Conservation (phyloP, 2,329 filamentous ascomycete species). For the Sarocladium oryzae region DNA sequence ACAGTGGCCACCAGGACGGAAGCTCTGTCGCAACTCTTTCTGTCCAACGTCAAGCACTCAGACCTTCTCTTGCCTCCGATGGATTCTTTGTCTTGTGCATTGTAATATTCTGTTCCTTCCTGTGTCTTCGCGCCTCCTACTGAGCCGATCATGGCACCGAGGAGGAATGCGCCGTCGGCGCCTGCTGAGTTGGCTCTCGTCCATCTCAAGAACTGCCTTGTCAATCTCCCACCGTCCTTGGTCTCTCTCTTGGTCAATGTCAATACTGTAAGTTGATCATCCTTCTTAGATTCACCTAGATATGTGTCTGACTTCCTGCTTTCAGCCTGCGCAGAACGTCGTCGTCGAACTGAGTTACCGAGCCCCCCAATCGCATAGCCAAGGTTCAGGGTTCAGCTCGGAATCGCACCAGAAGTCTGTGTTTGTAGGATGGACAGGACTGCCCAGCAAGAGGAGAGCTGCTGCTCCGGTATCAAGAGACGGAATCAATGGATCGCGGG, state of each 20-base stretch:
- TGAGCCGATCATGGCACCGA: constrained; percentile 33
- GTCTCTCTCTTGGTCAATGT: constrained; percentile 81
- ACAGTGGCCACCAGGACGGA: not conserved
- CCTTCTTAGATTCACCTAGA: not conserved
- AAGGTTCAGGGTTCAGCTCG: constrained; percentile 30
- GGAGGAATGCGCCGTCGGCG: constrained; percentile 54
- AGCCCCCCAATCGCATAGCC: constrained; percentile 39
- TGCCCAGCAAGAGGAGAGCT: constrained; percentile 84
- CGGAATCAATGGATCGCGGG: constrained; percentile 56
- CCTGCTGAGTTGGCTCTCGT: constrained; percentile 79
- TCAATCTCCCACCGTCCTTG: constrained; percentile 82
- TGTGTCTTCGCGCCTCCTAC: not conserved
- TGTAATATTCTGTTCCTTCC: not conserved
- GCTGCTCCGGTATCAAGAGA: constrained; percentile 68
- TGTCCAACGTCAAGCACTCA: not conserved
- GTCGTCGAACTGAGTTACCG: constrained; percentile 81
- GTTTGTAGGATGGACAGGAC: constrained; percentile 94
- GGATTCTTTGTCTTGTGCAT: not conserved
- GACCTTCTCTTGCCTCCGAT: not conserved
- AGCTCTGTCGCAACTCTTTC: not conserved
- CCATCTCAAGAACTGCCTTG: constrained; percentile 87
- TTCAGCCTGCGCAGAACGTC: constrained; percentile 86
- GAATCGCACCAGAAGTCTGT: constrained; percentile 58
- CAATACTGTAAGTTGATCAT: constrained; percentile 63
- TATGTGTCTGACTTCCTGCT: constrained; percentile 15